phyloP scores from a whole-genome alignment of 495 filamentous ascomycete species.

The Friedmanniomyces simplex region DNA sequence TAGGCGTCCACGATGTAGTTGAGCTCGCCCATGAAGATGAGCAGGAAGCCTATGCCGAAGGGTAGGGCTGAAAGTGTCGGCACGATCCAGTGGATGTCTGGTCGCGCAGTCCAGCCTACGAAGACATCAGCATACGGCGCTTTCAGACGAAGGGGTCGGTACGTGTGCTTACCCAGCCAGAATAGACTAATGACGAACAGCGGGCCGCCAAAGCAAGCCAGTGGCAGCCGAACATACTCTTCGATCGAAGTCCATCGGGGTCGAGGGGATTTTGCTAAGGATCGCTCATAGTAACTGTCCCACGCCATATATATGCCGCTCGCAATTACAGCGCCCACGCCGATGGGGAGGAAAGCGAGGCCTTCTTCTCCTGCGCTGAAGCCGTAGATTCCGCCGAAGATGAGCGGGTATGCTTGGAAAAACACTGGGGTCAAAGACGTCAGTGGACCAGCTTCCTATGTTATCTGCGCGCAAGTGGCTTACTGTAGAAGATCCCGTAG shows the following conservation, averaged over 20 bases:
- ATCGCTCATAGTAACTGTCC: slow-evolving; percentile 42
- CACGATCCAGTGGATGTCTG: slow-evolving; percentile 49
- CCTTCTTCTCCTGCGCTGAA: slow-evolving; percentile 32
- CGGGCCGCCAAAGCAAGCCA: slow-evolving; percentile 57
- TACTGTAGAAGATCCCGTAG: slow-evolving; percentile 62
- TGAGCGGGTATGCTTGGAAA: slow-evolving; percentile 28
- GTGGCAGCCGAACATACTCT: slow-evolving; percentile 55
- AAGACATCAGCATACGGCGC: too few species aligned
- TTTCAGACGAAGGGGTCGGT: neutral
- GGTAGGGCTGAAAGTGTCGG: slow-evolving; percentile 53
- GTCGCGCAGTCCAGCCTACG: slow-evolving; percentile 15
- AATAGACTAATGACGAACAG: slow-evolving; percentile 52
- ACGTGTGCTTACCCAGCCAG: slow-evolving; percentile 53
- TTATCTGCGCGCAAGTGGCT: neutral
- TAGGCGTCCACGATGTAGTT: slow-evolving; percentile 73
- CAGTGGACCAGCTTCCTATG: too few species aligned
- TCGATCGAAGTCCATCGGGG: slow-evolving; percentile 39
- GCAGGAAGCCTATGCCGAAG: slow-evolving; percentile 59
- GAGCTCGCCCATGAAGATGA: slow-evolving; percentile 56
- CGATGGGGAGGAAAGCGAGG: slow-evolving; percentile 33
- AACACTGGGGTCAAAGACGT: slow-evolving; percentile 2
- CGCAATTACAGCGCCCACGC: slow-evolving; percentile 34
- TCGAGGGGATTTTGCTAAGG: slow-evolving; percentile 25
- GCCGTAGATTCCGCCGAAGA: slow-evolving; percentile 28
- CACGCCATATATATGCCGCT: slow-evolving; percentile 42